phyloP scores from a whole-genome alignment of 345 rosid species.

The Clausena lansium region DNA sequence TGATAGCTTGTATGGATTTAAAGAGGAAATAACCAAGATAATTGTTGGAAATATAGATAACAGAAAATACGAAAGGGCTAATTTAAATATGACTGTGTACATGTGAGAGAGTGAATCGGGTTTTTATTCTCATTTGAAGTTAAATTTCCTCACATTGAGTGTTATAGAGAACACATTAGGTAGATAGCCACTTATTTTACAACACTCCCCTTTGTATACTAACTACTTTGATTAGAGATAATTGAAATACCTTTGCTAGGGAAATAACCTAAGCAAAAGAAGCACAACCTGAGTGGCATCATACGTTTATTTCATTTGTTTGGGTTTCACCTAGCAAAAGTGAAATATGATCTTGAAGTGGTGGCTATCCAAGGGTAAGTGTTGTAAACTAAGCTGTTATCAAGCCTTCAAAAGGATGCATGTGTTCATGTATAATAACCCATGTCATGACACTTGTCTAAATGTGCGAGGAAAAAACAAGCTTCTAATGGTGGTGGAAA shows the following conservation, averaged over 20 bases:
- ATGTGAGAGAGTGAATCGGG: not conserved
- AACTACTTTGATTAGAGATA: not conserved
- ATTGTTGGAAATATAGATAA: too few species aligned
- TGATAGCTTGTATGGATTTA: not conserved
- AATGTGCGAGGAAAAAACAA: not conserved
- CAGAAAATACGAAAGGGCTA: not conserved
- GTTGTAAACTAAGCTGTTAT: not conserved
- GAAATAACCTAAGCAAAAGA: not conserved
- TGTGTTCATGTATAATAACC: not conserved
- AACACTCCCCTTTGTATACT: not conserved
- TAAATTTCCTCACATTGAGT: too few species aligned
- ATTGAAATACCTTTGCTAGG: not conserved
- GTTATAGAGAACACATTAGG: not conserved
- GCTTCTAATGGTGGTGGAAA: not conserved
- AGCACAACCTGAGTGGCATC: not conserved
- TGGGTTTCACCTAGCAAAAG: not conserved
- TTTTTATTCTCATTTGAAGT: not conserved
- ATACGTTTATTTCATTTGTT: not conserved
- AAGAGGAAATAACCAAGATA: too few species aligned
- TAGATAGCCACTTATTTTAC: not conserved
- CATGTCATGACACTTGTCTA: not conserved
- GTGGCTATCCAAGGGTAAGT: not conserved
- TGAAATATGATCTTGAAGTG: not conserved
- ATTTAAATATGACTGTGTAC: not conserved
- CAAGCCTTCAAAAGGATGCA: not conserved